phyloP scores from a whole-genome alignment of 306 rosid genomes.

The Inga laurina region DNA sequence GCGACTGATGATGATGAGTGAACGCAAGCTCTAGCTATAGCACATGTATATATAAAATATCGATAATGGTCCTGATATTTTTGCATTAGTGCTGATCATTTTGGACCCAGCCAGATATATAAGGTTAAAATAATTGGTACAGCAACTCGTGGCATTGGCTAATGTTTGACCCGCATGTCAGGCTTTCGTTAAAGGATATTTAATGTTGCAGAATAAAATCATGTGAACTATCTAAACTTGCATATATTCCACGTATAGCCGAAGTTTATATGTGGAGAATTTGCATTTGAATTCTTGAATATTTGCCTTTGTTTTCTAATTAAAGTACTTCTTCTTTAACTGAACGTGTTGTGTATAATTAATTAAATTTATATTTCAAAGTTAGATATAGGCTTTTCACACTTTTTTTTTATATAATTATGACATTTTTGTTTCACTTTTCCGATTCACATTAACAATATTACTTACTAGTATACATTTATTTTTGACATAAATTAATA shows the following conservation, averaged over 20 bases:
- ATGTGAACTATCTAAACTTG: neutral
- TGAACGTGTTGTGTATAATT: too few species aligned
- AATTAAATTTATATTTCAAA: too few species aligned
- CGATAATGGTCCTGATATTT: conserved; percentile 4
- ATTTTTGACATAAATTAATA: neutral
- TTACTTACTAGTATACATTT: too few species aligned
- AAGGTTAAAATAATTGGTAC: neutral
- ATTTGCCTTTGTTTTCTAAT: neutral
- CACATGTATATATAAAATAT: neutral
- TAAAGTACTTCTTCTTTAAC: neutral
- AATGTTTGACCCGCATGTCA: neutral
- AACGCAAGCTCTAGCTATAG: neutral
- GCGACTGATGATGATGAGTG: neutral
- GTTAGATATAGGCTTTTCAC: neutral
- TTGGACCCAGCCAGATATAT: conserved; percentile 17
- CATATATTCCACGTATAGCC: neutral
- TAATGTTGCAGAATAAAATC: neutral
- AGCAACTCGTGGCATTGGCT: neutral
- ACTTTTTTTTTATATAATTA: too few species aligned
- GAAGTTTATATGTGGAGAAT: neutral
- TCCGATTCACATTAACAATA: neutral
- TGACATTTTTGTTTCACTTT: neutral
- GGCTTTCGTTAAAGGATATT: neutral
- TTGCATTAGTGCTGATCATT: conserved; percentile 18
- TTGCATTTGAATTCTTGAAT: conserved; percentile 3